Evolutionary conservation across 23 red algal species (phyloP).

Genomic region (Gracilariopsis chorda): DNA sequence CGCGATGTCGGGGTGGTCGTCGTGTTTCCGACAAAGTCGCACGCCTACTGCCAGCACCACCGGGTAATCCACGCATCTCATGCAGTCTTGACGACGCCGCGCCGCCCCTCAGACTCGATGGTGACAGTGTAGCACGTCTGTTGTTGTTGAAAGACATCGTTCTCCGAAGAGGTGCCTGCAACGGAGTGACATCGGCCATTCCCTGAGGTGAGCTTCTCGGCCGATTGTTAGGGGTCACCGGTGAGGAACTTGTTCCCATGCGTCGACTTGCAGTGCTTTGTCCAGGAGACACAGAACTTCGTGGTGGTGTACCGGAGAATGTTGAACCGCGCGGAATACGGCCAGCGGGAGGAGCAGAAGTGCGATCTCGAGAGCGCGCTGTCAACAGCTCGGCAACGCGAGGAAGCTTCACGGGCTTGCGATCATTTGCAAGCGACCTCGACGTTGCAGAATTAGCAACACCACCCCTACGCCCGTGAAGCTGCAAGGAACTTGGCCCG

Average conservation of each 20-base stretch:
- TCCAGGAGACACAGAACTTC: background rate
- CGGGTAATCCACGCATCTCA: background rate
- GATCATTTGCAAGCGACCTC: background rate
- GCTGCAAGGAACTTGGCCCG: background rate
- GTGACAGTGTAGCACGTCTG: constrained; percentile 13
- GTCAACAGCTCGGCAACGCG: constrained; percentile 1
- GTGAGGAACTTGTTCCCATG: background rate
- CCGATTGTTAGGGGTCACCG: background rate
- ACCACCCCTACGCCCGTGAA: background rate
- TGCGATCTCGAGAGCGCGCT: background rate
- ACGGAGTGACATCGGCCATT: background rate
- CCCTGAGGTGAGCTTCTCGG: background rate
- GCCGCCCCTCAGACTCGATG: background rate
- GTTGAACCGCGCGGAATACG: background rate
- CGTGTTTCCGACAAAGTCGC: constrained; percentile 3
- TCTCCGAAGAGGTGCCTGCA: background rate
- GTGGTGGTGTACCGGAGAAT: background rate
- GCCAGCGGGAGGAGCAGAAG: background rate
- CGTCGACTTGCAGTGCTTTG: background rate
- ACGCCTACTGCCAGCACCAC: background rate
- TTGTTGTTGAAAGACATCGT: constrained; percentile 19
- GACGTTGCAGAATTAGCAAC: background rate
- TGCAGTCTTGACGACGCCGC: background rate
- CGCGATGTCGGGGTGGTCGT: background rate
- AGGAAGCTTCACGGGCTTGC: constrained; percentile 1